phyloP scores from a whole-genome alignment of 257 asterid species.

The Solanum lignicaule region DNA sequence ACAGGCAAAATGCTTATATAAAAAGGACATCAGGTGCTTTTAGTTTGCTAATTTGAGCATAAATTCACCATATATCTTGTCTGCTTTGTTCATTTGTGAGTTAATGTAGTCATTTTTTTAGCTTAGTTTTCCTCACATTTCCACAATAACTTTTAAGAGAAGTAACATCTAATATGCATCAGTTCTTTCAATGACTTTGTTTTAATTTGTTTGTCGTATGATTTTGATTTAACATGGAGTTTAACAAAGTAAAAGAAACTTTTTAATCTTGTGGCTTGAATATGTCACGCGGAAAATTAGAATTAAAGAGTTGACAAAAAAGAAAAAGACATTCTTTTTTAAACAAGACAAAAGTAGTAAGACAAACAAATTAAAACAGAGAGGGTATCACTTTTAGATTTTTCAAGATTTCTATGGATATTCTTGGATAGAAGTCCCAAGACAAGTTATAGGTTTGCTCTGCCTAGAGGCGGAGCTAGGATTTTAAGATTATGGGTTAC shows the following conservation, averaged over 20 bases:
- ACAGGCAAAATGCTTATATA: not conserved
- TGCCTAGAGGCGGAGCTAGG: not conserved
- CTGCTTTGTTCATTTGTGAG: not conserved
- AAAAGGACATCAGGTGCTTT: constrained; percentile 2
- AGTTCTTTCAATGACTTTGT: too few species aligned
- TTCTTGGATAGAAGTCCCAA: not conserved
- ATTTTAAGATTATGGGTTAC: not conserved
- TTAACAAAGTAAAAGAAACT: not conserved
- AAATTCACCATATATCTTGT: not conserved
- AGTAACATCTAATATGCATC: not conserved
- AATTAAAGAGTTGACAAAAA: not conserved
- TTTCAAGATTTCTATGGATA: not conserved
- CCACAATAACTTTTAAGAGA: not conserved
- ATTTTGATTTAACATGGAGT: not conserved
- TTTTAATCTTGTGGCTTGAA: not conserved
- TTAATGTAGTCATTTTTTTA: not conserved
- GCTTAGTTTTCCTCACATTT: not conserved
- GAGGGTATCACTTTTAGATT: not conserved
- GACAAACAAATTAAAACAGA: not conserved
- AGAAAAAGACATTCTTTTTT: not conserved
- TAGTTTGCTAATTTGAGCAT: constrained; percentile 4
- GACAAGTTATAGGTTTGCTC: not conserved
- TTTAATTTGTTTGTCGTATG: too few species aligned
- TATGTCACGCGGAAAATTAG: not conserved
- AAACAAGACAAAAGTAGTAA: not conserved